These are phyloP conservation scores for Paraphoma sp. DNA, from an alignment of 2,329 filamentous ascomycete genomes.

Conservation along the genomic window DNA sequence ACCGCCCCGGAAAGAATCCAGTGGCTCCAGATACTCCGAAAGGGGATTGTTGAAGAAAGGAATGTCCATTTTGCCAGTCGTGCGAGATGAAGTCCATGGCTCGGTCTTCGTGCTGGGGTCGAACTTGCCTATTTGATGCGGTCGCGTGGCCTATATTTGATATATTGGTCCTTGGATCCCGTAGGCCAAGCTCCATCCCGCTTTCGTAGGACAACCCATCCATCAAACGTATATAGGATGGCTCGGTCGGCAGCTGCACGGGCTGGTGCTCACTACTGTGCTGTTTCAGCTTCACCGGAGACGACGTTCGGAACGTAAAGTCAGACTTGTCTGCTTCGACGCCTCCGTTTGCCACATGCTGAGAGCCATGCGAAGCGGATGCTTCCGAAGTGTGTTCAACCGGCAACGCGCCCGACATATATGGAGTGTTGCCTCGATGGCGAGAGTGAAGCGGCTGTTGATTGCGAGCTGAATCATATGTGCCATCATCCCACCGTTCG, in stretches of 20 bases:
- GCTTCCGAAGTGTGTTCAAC: constrained; percentile 5
- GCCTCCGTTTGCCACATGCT: constrained; percentile 5
- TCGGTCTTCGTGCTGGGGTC: constrained; percentile 2
- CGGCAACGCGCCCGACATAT: constrained; percentile 37
- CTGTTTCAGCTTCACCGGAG: constrained; percentile 15
- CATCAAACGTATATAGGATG: constrained; percentile 41
- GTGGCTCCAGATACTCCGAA: constrained; percentile 3
- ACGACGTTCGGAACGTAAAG: constrained; percentile 29
- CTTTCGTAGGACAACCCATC: constrained; percentile 32
- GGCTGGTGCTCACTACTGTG: not conserved
- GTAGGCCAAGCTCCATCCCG: constrained; percentile 31
- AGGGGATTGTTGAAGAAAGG: constrained; percentile 26
- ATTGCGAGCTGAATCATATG: not conserved
- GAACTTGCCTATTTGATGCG: not conserved
- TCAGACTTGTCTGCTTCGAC: constrained; percentile 9
- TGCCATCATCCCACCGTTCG: constrained; percentile 11
- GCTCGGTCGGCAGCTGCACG: constrained; percentile 23
- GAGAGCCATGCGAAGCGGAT: constrained; percentile 5
- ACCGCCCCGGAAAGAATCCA: not conserved
- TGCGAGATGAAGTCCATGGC: not conserved
- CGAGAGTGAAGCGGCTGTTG: not conserved
- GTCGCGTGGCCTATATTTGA: not conserved
- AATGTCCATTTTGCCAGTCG: not conserved
- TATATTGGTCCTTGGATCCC: constrained; percentile 30
- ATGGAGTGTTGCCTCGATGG: constrained; percentile 11